Evolutionary conservation across 345 rosid genomes (phyloP).

Genomic region (Eucalyptus regnans): DNA sequence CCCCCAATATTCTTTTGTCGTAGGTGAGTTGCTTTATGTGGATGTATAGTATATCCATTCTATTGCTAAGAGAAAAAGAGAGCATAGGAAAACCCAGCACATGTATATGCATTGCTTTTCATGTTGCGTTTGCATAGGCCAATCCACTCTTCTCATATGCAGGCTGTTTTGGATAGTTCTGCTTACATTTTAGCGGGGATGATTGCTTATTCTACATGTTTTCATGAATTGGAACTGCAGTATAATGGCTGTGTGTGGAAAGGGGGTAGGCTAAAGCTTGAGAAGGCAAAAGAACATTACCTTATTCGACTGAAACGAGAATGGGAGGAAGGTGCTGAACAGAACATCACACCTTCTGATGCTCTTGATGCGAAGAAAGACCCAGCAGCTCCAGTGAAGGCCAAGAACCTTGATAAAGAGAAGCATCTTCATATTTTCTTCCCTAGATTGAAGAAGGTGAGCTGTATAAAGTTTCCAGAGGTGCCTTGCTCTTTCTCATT

Average conservation of each 20-base stretch:
- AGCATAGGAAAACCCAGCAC: background rate
- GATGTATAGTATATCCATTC: background rate
- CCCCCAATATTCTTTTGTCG: background rate
- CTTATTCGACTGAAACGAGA: constrained; percentile 54
- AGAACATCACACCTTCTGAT: background rate
- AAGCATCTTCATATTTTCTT: constrained; percentile 52
- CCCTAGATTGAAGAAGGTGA: constrained; percentile 64
- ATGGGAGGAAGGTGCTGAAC: constrained; percentile 41
- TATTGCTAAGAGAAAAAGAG: background rate
- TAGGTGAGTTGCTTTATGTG: background rate
- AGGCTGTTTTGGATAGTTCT: background rate
- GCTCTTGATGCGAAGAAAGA: background rate
- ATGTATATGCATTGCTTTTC: background rate
- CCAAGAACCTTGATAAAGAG: constrained; percentile 2
- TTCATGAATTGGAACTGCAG: constrained; percentile 13
- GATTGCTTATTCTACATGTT: background rate
- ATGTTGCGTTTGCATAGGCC: background rate
- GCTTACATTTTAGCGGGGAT: background rate
- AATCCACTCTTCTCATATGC: background rate
- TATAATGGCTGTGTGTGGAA: constrained; percentile 91
- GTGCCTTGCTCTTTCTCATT: background rate
- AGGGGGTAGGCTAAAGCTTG: constrained; percentile 74
- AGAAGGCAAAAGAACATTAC: constrained; percentile 84
- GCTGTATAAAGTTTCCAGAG: background rate
- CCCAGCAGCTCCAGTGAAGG: background rate